These are phyloP conservation scores for Boletus sensibilis DNA, from an alignment of 768 basidiomycete genomes.

Conservation along the genomic window DNA sequence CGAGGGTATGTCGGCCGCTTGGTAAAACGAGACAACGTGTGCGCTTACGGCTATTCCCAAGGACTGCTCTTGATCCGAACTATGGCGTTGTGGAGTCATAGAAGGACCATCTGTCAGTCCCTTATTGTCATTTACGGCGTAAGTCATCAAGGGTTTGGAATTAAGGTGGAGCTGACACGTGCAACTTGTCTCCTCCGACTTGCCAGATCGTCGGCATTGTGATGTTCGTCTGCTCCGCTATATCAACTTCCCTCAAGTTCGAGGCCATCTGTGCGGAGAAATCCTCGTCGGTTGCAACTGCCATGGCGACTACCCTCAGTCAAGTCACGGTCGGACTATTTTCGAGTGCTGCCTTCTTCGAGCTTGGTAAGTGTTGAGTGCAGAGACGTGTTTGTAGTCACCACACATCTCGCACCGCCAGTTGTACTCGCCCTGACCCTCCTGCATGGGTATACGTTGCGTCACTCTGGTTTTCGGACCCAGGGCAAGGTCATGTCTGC, in stretches of 20 bases:
- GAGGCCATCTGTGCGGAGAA: constrained; percentile 2
- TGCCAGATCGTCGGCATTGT: neutral
- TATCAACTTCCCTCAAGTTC: constrained; percentile 8
- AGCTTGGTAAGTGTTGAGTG: constrained; percentile 5
- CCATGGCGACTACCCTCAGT: constrained; percentile 2
- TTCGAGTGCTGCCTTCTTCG: constrained; percentile 11
- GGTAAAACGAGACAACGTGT: neutral
- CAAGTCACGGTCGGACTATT: constrained; percentile 6
- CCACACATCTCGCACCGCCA: neutral
- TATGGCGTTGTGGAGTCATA: constrained; percentile 7
- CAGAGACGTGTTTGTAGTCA: neutral
- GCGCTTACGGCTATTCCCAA: neutral
- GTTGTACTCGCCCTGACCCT: constrained; percentile 10
- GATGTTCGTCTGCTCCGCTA: constrained; percentile 4
- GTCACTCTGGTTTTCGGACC: neutral
- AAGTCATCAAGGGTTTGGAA: neutral
- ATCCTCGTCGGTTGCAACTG: neutral
- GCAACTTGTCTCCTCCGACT: neutral
- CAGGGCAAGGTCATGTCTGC: neutral
- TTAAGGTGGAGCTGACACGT: neutral
- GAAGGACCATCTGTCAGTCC: neutral
- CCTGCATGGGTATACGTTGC: neutral
- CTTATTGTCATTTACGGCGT: constrained; percentile 1
- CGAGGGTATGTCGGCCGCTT: constrained; percentile 4
- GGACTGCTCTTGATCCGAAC: constrained; percentile 15